Percentiles rank a stretch among this genome's conserved stretches.
These are phyloP conservation scores for Aegilops umbellulata DNA, from an alignment of 176 grass and related monocot genomes.

Conservation along the genomic window DNA sequence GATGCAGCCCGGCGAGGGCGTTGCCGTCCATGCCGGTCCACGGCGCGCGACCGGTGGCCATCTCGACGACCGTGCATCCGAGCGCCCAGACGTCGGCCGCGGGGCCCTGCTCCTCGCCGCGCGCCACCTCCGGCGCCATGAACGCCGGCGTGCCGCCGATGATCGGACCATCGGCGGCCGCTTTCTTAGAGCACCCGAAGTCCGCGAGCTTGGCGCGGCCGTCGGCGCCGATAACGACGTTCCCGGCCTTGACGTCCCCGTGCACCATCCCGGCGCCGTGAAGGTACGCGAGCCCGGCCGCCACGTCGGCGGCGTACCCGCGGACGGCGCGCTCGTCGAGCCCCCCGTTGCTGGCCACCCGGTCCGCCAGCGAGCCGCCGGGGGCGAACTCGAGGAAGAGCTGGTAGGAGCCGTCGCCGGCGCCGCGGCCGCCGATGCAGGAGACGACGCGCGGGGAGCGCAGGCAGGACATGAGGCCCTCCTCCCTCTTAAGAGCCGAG, in stretches of 20 bases:
- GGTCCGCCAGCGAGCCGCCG: conserved; percentile 55
- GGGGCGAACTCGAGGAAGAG: conserved; percentile 73
- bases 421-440: conserved; percentile 44
- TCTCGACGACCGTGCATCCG: conserved; percentile 59
- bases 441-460: conserved; percentile 54
- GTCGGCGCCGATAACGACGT: conserved; percentile 59
- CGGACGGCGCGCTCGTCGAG: conserved; percentile 33
- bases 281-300: conserved; percentile 51
- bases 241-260: conserved; percentile 77
- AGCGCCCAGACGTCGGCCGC: conserved; percentile 77
- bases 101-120: conserved; percentile 63
- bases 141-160: conserved; percentile 73
- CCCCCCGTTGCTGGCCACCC: not conserved
- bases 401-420: not conserved
- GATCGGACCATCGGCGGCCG: not conserved
- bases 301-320: conserved; percentile 34
- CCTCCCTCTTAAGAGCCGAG: conserved; percentile 38
- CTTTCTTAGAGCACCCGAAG: conserved; percentile 54
- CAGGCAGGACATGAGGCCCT: conserved; percentile 20
- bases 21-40: conserved; percentile 33
- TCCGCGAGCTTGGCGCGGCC: conserved; percentile 70
- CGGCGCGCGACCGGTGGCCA: conserved; percentile 59
- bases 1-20: conserved; percentile 47
- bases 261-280: conserved; percentile 48
- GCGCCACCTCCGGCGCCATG: conserved; percentile 87